Base-by-base conservation (phyloP, 2,329 filamentous ascomycete species). In the Chaetomiaceae sp. region DNA sequence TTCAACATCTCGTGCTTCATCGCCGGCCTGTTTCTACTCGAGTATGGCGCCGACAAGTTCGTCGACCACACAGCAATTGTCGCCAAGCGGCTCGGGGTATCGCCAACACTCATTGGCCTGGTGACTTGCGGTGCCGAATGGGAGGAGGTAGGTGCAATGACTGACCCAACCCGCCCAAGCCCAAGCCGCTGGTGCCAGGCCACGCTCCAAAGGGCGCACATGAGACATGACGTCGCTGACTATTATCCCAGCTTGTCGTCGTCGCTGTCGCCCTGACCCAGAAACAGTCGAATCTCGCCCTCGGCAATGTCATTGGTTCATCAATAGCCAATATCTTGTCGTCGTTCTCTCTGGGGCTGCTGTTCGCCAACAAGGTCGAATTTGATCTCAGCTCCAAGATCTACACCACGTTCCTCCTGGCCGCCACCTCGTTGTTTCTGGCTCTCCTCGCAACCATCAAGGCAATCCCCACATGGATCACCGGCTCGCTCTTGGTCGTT, bases 91-190 rank as follows among this genome's bases (percentile, higher is more conserved):
- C 57, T 72, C 2, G 65, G 69, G 30, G 66, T 78, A 9, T 70
- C 74, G 3, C 68, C 68, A n/a, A 73, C 73, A 1, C 48, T 79
- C 21, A 70, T 79, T 51, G 73, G 70, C 2, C 66, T 79, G 7
- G 63, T 79, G 27, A 78, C 75, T 7, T 74, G 72, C 12, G 76
- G 75, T 17, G 74, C 72, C 20, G 76, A 78, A 64, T 79, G 73
- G 68, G 76, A 79, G 67, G 75, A 78, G 69, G 73, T 74, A 57
- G 23, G 59, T 47, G 13, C 12, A 27, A 27, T 41, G 38, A 16
- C 7, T 9, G 19, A 17, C n/a, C n/a, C n/a, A n/a, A n/a, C n/a
- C n/a, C n/a, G n/a, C n/a, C n/a, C n/a, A n/a, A n/a, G n/a, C n/a
- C n/a, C n/a, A n/a, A n/a, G n/a, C n/a, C n/a, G n/a, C n/a, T n/a